Conservation (phyloP, 352 stramenopile species). For the Salisapilia sapeloensis region DNA sequence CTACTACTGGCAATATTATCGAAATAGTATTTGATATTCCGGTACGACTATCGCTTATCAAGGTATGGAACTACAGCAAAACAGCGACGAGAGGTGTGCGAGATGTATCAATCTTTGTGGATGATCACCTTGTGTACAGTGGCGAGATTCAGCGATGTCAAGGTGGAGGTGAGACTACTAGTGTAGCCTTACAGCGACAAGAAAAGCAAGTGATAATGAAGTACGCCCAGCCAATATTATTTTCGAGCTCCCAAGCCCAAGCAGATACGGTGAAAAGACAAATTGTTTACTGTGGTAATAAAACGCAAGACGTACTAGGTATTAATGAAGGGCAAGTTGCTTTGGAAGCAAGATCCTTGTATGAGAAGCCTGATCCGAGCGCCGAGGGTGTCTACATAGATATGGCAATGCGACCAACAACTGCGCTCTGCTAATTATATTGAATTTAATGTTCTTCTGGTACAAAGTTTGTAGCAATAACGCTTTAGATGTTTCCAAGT, state of each 20-base stretch:
- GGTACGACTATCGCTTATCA: constrained; percentile 63
- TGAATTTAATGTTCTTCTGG: too few species aligned
- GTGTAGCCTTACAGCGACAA: constrained; percentile 19
- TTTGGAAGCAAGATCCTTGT: constrained; percentile 65
- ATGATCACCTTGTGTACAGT: constrained; percentile 72
- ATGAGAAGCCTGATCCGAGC: constrained; percentile 49
- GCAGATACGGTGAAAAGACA: constrained; percentile 49
- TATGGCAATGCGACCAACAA: constrained; percentile 41
- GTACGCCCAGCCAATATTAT: constrained; percentile 74
- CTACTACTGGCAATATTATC: constrained; percentile 36
- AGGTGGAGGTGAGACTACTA: constrained; percentile 5
- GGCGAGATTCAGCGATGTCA: constrained; percentile 36
- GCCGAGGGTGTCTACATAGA: constrained; percentile 61
- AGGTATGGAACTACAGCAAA: constrained; percentile 84
- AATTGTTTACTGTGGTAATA: constrained; percentile 46
- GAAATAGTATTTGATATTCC: constrained; percentile 56
- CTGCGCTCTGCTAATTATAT: constrained; percentile 40
- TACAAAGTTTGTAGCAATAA: too few species aligned
- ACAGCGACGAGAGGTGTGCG: constrained; percentile 67
- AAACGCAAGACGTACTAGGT: constrained; percentile 78
- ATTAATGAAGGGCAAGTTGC: constrained; percentile 84
- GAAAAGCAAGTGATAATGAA: too few species aligned
- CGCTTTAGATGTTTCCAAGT: too few species aligned
- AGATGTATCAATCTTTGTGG: constrained; percentile 73
- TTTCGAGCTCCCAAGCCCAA: constrained; percentile 41